phyloP scores from a whole-genome alignment of 176 grass and related monocot species.

The Aegilops umbellulata region DNA sequence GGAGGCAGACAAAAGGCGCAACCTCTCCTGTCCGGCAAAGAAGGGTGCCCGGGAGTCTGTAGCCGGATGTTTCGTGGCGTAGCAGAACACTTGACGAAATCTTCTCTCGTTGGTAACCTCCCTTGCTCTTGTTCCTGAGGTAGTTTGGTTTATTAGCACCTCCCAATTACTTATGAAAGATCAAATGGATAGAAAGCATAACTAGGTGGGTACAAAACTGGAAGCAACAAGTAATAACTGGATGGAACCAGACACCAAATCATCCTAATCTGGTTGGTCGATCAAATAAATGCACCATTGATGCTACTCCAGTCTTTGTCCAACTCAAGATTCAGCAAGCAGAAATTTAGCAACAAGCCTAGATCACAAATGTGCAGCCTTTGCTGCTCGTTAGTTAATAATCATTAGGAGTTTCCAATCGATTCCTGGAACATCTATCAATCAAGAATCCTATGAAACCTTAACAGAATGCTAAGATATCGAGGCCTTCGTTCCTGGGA shows the following conservation, averaged over 20 bases:
- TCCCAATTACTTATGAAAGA: constrained; percentile 3
- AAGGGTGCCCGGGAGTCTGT: constrained; percentile 44
- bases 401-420: background rate
- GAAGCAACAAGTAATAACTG: background rate
- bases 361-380: constrained; percentile 8
- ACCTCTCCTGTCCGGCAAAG: constrained; percentile 41
- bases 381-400: background rate
- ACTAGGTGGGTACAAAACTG: background rate
- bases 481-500: constrained; percentile 9
- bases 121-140: constrained; percentile 37
- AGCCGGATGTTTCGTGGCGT: constrained; percentile 36
- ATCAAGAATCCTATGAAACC: background rate
- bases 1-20: background rate
- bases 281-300: background rate
- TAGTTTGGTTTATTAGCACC: background rate
- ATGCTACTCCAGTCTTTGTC: background rate
- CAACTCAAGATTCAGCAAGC: background rate
- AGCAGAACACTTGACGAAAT: constrained; percentile 38
- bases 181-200: constrained; percentile 7
- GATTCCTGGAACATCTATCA: constrained; percentile 1
- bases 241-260: constrained; percentile 7
- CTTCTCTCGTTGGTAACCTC: constrained; percentile 35
- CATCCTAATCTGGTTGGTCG: background rate
- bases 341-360: constrained; percentile 16
- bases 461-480: background rate